Evolutionary conservation across 495 filamentous ascomycete genomes (phyloP), one percentile per base, ranked within the genome.

Genomic region (Podospora anserina): DNA sequence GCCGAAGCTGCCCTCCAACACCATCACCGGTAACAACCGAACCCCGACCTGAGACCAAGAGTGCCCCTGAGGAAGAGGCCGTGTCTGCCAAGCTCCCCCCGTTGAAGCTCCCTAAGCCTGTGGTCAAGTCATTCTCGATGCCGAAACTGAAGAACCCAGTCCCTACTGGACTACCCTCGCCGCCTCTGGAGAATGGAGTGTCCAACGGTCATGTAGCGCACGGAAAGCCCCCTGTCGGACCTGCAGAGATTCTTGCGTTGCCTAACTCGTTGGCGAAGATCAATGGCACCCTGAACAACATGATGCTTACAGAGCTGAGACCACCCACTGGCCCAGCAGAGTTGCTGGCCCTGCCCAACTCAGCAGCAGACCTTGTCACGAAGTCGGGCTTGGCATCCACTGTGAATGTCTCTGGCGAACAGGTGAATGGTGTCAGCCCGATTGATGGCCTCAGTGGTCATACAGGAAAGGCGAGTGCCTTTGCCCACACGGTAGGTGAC

Each of bases 1-100:
- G 85, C 87, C 23, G 91, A 93, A 73, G 84, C 84, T 49, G 80
- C 55, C 4, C n/a, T 58, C 6, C 55, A 58, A 5, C 55, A 9
- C 23, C 55, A 6, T 7, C 55, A 3, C 5, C 23, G n/a, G n/a
- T 20, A 4, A 2, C n/a, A 58, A 26, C n/a, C 55, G 16, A 7
- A 26, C 23, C 55, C 55, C 13, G 23, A 20, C 23, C 55, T 58
- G 55, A 58, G 15, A 15, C 23, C n/a, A 58, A 58, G 2, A 20
- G 55, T 18, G 9, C 6, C 18, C 55, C 23, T 2, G 55, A 58
- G 23, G n/a, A 58, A 20, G 55, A 9, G 55, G n/a, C 7, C 39
- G 2, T 49, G 9, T 11, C 39, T 49, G 39, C 39, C 39, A 49
- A 49, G 39, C 39, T 49, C 15, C 39, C 39, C 39, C 39, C 39